These are phyloP conservation scores for Pyrus communis DNA, from an alignment of 306 rosid species.

Conservation along the genomic window DNA sequence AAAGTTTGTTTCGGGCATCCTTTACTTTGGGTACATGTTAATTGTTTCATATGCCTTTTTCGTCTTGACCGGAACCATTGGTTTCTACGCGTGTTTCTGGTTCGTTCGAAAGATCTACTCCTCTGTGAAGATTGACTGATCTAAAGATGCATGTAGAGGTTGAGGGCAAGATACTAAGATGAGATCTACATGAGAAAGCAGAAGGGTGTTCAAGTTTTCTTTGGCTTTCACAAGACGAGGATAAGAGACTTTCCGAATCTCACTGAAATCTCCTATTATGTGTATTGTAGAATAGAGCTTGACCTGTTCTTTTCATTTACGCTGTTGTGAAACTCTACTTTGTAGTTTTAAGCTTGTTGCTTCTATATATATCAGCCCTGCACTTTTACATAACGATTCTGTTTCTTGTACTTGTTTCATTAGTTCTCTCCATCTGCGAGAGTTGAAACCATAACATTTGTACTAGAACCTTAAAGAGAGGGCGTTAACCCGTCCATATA, in stretches of 20 bases:
- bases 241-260: conserved; percentile 22
- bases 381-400: neutral
- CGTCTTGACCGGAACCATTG: conserved; percentile 90
- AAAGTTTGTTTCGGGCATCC: conserved; percentile 85
- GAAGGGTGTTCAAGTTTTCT: neutral
- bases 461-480: too few relatives aligned
- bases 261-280: conserved; percentile 13
- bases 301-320: conserved; percentile 29
- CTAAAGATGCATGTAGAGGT: conserved; percentile 11
- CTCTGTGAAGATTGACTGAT: conserved; percentile 95
- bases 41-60: conserved; percentile 84
- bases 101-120: conserved; percentile 93
- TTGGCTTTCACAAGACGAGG: conserved; percentile 10
- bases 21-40: conserved; percentile 91
- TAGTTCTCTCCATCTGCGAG: neutral
- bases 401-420: neutral
- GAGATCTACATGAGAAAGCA: neutral
- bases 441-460: too few relatives aligned
- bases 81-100: conserved; percentile 98
- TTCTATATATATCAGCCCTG: neutral
- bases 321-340: conserved; percentile 18
- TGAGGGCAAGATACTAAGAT: conserved; percentile 8
- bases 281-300: conserved; percentile 37
- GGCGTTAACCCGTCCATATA: too few relatives aligned
- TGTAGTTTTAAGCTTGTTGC: conserved; percentile 32